Percentiles rank a stretch among this genome's conserved stretches.
Conservation (phyloP, 768 basidiomycete genomes). For the Dentipellis sp. region DNA sequence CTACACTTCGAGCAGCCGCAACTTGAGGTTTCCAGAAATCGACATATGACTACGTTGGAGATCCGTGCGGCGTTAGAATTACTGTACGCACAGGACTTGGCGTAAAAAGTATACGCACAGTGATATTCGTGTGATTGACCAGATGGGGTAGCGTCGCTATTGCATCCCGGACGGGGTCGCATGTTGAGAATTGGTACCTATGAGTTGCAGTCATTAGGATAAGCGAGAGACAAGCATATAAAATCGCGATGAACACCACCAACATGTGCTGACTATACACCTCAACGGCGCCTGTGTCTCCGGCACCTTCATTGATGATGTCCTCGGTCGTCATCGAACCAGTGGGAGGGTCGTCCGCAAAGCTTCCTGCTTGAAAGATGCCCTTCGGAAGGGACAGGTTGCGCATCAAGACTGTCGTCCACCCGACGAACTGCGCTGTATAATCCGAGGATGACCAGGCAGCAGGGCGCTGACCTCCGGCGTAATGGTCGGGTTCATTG, state of each 20-base stretch:
- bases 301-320: conserved; percentile 20
- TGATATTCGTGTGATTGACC: conserved; percentile 25
- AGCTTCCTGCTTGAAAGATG: conserved; percentile 17
- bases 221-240: too few relatives aligned
- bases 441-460: conserved; percentile 18
- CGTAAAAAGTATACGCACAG: conserved; percentile 11
- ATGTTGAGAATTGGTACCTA: conserved; percentile 27
- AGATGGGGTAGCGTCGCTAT: conserved; percentile 23
- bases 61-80: background rate
- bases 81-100: background rate
- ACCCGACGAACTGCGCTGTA: conserved; percentile 18
- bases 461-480: conserved; percentile 12
- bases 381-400: conserved; percentile 13
- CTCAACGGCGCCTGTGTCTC: conserved; percentile 16
- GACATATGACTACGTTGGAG: conserved; percentile 18
- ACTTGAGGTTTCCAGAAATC: conserved; percentile 25
- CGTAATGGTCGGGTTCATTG: conserved; percentile 21
- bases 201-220: background rate
- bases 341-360: conserved; percentile 18
- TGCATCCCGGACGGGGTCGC: conserved; percentile 22
- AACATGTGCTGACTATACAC: conserved; percentile 24
- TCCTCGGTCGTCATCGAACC: conserved; percentile 20
- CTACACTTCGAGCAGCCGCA: conserved; percentile 17
- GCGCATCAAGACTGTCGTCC: conserved; percentile 16
- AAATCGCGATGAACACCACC: too few relatives aligned